Base-by-base conservation (phyloP, 805 yeast species). In the Metschnikowia similis region DNA sequence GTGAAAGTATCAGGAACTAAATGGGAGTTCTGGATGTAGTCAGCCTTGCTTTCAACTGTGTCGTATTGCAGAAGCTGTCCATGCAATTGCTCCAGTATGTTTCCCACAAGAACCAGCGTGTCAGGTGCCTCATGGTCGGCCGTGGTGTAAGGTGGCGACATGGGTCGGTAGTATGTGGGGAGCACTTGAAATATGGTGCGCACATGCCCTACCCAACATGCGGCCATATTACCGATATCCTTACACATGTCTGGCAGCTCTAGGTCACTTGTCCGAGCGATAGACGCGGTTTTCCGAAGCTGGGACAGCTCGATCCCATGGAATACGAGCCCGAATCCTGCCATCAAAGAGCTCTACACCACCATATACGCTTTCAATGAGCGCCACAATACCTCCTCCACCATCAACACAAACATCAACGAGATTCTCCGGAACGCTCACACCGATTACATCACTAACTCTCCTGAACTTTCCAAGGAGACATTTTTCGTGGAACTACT, bases 401-500 rank as follows among this genome's bases (percentile, higher is more conserved):
- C 63, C 13, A 59, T 67, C 40, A 58, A 66, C 32, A 55, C 66
- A 35, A 63, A 64, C 51, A 53, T 74, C 41, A 67, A 66, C 52
- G 67, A 69, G 31, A 74, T 71, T 37, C 56, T 77, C 31, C 67
- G 69, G 50, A 50, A 57, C 2, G 51, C 73, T 10, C 73, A 75
- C 58, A 60, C 62, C 9, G 57, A 58, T 1, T 61, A 63, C 35
- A 63, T 76, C 10, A 49, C 60, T 32, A 64, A 66, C 8, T 49
- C 63, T 11, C 57, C 63, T 1, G 61, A 69, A 43, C 48, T 66
- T 7, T 49, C 59, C 6, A 64, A 65, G 39, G 80, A 77, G 52
- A 56, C 57, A 8, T 53, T 64, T 30, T 79, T 77, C 50, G 51
- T 77, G 26, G 71, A 70, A 41, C 59, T 74, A 1, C 64, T 77